A percentile compares a stretch with the other conserved stretches of the same genome.
Evolutionary conservation across 1,139 yeast genomes (phyloP).

Genomic region (Sugiyamaella neomexicana): DNA sequence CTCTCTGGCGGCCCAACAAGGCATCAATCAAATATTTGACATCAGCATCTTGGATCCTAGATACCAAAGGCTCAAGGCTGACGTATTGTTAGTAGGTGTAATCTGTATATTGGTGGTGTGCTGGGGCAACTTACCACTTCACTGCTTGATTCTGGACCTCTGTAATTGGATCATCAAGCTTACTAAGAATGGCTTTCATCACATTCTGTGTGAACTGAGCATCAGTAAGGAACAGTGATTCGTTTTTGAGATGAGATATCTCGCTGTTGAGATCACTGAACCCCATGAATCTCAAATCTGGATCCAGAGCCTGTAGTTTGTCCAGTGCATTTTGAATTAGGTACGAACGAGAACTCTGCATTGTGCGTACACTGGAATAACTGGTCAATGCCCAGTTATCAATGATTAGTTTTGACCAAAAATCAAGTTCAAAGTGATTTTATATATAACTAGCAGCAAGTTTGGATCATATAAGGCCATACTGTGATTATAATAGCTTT

Average conservation of each 20-base stretch:
- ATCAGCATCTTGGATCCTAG: conserved; percentile 29
- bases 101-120: background rate
- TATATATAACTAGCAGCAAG: too few relatives aligned
- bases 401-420: too few relatives aligned
- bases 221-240: conserved; percentile 37
- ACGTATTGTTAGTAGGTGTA: background rate
- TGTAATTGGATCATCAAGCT: conserved; percentile 63
- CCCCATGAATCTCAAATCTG: conserved; percentile 87
- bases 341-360: conserved; percentile 6
- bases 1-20: conserved; percentile 17
- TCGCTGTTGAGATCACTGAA: conserved; percentile 67
- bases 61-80: conserved; percentile 44
- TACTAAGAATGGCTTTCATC: conserved; percentile 51
- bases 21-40: conserved; percentile 27
- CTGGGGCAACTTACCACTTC: conserved; percentile 48
- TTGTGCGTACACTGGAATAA: background rate
- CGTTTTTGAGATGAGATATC: conserved; percentile 39
- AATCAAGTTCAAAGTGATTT: too few relatives aligned
- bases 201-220: conserved; percentile 40
- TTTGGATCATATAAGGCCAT: too few relatives aligned
- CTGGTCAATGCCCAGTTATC: too few relatives aligned
- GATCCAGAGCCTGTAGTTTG: conserved; percentile 47
- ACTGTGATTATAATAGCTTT: too few relatives aligned
- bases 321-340: conserved; percentile 25
- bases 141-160: conserved; percentile 83